These are phyloP conservation scores for Zoysia pacifica DNA, from an alignment of 176 grass and related monocot genomes.

Conservation along the genomic window DNA sequence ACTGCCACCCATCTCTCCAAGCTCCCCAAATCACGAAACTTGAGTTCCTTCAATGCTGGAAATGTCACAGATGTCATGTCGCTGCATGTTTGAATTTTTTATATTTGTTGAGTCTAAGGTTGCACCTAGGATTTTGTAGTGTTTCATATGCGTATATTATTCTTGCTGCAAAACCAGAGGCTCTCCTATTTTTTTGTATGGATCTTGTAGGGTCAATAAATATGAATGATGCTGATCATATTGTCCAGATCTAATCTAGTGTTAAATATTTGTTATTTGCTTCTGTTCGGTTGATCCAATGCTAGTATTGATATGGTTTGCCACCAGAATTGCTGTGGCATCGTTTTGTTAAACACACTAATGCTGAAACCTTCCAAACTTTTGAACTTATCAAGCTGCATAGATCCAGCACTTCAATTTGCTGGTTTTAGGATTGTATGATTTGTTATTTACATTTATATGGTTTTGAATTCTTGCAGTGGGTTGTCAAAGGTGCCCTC, in stretches of 20 bases:
- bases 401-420: neutral
- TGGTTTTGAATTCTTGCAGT: slow-evolving; percentile 39
- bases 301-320: neutral
- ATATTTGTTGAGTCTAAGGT: too few relatives aligned
- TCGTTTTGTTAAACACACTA: neutral
- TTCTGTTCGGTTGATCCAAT: neutral
- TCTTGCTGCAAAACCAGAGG: too few relatives aligned
- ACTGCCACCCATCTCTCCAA: slow-evolving; percentile 3
- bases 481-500: slow-evolving; percentile 70
- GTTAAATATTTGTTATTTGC: neutral
- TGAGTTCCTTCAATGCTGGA: neutral
- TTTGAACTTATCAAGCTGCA: neutral
- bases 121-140: too few relatives aligned
- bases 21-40: neutral
- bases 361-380: neutral
- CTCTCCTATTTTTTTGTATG: too few relatives aligned
- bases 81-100: too few relatives aligned
- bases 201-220: too few relatives aligned
- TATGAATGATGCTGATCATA: too few relatives aligned
- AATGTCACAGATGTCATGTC: neutral
- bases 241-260: too few relatives aligned
- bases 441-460: neutral
- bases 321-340: neutral
- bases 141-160: too few relatives aligned
- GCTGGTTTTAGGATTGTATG: too few relatives aligned